Evolutionary conservation across 768 basidiomycete genomes (phyloP).

Genomic region (Phylloporus scabripes): DNA sequence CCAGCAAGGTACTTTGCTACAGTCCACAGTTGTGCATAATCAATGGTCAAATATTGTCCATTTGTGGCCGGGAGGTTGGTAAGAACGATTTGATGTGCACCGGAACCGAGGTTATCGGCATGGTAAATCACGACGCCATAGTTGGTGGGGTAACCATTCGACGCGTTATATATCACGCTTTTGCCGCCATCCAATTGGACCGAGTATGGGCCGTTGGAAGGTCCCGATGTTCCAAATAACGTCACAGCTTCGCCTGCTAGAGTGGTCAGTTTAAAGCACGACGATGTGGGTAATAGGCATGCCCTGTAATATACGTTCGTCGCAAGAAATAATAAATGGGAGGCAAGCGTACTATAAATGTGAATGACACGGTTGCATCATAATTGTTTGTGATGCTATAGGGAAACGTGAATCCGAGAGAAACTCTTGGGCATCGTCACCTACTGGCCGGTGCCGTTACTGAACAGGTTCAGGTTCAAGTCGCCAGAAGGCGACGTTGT

Average conservation of each 20-base stretch:
- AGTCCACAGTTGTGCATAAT: constrained; percentile 28
- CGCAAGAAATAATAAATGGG: neutral
- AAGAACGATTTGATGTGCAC: constrained; percentile 32
- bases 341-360: constrained; percentile 32
- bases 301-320: constrained; percentile 17
- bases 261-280: neutral
- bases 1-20: constrained; percentile 13
- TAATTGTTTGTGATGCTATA: constrained; percentile 32
- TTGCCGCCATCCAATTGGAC: constrained; percentile 33
- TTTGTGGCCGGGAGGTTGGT: constrained; percentile 25
- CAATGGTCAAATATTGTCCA: constrained; percentile 26
- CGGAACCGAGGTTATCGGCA: constrained; percentile 35
- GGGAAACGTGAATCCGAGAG: constrained; percentile 1
- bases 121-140: constrained; percentile 31
- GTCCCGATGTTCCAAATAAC: constrained; percentile 39
- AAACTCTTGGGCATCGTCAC: constrained; percentile 3
- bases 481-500: constrained; percentile 26
- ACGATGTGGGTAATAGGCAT: neutral
- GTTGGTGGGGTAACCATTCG: constrained; percentile 13
- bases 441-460: constrained; percentile 40
- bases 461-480: constrained; percentile 36
- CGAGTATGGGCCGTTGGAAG: constrained; percentile 30
- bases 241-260: constrained; percentile 40
- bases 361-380: constrained; percentile 31
- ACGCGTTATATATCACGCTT: constrained; percentile 13